Percentiles rank a stretch among this genome's conserved stretches.
These are phyloP conservation scores for Apocynum venetum DNA, from an alignment of 257 asterid genomes.

Conservation along the genomic window DNA sequence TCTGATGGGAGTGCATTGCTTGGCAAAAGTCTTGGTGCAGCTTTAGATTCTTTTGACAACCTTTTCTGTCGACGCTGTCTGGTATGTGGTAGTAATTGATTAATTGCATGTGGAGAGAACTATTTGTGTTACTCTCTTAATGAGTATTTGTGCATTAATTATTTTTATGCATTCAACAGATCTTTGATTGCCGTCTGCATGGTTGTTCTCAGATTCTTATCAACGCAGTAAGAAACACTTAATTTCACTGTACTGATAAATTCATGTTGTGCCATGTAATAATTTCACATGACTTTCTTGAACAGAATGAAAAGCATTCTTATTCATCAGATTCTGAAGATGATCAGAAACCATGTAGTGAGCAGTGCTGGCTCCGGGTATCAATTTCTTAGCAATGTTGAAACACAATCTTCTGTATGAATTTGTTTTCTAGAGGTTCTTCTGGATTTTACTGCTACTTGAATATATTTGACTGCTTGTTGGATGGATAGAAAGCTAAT, in stretches of 20 bases:
- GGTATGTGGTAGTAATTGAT: slow-evolving; percentile 44
- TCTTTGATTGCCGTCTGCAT: slow-evolving; percentile 89
- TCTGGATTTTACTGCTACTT: background rate
- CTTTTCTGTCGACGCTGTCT: slow-evolving; percentile 97
- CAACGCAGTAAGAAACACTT: slow-evolving; percentile 55
- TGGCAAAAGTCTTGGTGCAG: slow-evolving; percentile 69
- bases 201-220: slow-evolving; percentile 72
- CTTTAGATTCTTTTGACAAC: slow-evolving; percentile 86
- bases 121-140: background rate
- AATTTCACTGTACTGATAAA: slow-evolving; percentile 5
- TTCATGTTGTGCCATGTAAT: slow-evolving; percentile 20
- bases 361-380: slow-evolving; percentile 86
- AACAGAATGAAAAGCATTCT: slow-evolving; percentile 69
- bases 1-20: slow-evolving; percentile 37
- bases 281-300: slow-evolving; percentile 24
- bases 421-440: background rate
- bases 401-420: background rate
- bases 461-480: background rate
- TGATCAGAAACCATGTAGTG: slow-evolving; percentile 72
- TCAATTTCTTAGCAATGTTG: slow-evolving; percentile 10
- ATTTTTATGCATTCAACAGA: slow-evolving; percentile 41
- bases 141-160: slow-evolving; percentile 8
- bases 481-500: background rate
- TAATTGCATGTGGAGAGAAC: background rate
- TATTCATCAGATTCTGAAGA: slow-evolving; percentile 58